Evolutionary conservation across 2,329 filamentous ascomycete species (phyloP).

Genomic region (Hansfordia pulvinata): DNA sequence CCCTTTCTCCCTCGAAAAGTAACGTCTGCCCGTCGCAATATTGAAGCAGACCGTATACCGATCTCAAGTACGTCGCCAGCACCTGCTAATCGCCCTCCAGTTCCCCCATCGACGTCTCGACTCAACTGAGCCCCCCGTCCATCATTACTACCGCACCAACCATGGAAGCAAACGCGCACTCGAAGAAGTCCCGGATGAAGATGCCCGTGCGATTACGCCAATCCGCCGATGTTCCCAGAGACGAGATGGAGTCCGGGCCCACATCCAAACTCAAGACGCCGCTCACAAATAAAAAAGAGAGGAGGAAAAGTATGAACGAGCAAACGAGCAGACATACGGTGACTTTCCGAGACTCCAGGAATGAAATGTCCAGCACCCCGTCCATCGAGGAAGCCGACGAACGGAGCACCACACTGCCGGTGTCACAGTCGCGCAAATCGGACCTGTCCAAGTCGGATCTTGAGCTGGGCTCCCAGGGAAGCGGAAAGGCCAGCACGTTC

Average conservation of each 20-base stretch:
- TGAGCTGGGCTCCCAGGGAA: too few relatives aligned
- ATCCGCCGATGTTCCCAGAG: constrained; percentile 32
- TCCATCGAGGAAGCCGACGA: too few relatives aligned
- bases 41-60: constrained; percentile 3
- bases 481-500: too few relatives aligned
- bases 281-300: constrained; percentile 20
- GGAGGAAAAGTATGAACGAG: constrained; percentile 24
- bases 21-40: constrained; percentile 1
- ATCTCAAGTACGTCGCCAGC: background rate
- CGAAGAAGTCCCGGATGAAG: constrained; percentile 43
- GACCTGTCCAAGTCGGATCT: too few relatives aligned
- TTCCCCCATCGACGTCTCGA: too few relatives aligned
- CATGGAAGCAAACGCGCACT: constrained; percentile 38
- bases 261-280: constrained; percentile 7
- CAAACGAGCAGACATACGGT: constrained; percentile 26
- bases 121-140: constrained; percentile 52
- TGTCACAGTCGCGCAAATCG: too few relatives aligned
- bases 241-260: constrained; percentile 13
- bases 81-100: constrained; percentile 9
- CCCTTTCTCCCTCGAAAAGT: constrained; percentile 2
- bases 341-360: constrained; percentile 51
- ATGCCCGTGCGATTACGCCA: constrained; percentile 37
- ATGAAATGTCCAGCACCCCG: constrained; percentile 25
- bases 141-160: constrained; percentile 93
- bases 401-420: too few relatives aligned